Percentiles rank a stretch among this genome's conserved stretches.
Evolutionary conservation across 208 protist genomes (phyloP).

Genomic region (Naegleria fowleri): DNA sequence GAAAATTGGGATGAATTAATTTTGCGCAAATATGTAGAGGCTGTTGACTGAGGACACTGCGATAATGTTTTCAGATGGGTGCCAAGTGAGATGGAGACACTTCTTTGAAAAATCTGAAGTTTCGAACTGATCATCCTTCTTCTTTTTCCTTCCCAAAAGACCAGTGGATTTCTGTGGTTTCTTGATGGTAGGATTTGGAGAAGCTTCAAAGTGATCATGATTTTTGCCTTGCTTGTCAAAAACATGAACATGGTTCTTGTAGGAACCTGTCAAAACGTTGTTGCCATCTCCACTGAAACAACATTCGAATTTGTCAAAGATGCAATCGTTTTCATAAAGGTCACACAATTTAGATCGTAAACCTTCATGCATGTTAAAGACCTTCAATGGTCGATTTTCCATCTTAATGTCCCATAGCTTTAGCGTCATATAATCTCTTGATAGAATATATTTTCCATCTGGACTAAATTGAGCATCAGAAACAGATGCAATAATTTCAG

Average conservation of each 20-base stretch:
- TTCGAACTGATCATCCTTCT: slow-evolving; percentile 47
- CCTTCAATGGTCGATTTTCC: slow-evolving; percentile 58
- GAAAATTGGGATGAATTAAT: not conserved
- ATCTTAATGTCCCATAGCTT: slow-evolving; percentile 76
- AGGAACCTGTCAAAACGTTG: slow-evolving; percentile 63
- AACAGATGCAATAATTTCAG: slow-evolving; percentile 74
- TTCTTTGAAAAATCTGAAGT: slow-evolving; percentile 64
- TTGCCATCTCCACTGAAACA: slow-evolving; percentile 47
- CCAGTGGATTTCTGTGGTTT: slow-evolving; percentile 37
- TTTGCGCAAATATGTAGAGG: slow-evolving; percentile 54
- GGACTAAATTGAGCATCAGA: slow-evolving; percentile 67
- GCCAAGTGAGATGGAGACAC: slow-evolving; percentile 54
- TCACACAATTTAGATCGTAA: slow-evolving; percentile 68
- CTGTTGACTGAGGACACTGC: slow-evolving; percentile 62
- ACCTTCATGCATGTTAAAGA: slow-evolving; percentile 69
- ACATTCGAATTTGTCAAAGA: slow-evolving; percentile 87
- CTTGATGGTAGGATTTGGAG: slow-evolving; percentile 41
- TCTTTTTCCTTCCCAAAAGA: slow-evolving; percentile 36
- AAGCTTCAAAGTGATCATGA: slow-evolving; percentile 57
- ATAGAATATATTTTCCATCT: slow-evolving; percentile 68
- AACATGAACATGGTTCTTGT: slow-evolving; percentile 73
- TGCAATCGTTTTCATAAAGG: slow-evolving; percentile 79
- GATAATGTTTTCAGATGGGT: slow-evolving; percentile 62
- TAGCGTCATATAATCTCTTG: slow-evolving; percentile 72
- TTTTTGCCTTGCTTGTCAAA: slow-evolving; percentile 56